A percentile compares a stretch with the other conserved stretches of the same genome.
Conservation (phyloP, 495 filamentous ascomycete genomes). For the Aspergillus carlsbadensis region DNA sequence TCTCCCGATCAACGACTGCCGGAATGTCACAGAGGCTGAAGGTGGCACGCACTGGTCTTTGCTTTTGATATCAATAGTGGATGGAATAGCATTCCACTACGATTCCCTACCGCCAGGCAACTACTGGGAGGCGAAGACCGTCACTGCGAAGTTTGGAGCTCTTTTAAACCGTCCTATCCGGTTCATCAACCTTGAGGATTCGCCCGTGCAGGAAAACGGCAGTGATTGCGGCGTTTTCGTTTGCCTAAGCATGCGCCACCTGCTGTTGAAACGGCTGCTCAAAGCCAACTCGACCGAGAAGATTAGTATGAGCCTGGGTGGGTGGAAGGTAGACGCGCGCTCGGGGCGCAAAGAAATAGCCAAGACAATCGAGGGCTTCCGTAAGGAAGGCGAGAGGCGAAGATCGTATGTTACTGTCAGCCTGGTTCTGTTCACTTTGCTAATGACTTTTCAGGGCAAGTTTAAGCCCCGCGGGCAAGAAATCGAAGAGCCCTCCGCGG, state of each 20-base stretch:
- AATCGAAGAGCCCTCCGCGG: slow-evolving; percentile 44
- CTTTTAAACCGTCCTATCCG: slow-evolving; percentile 64
- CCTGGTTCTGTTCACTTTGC: slow-evolving; percentile 5
- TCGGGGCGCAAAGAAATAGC: slow-evolving; percentile 84
- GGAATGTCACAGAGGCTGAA: slow-evolving; percentile 72
- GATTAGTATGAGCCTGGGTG: slow-evolving; percentile 89
- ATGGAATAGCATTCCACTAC: slow-evolving; percentile 94
- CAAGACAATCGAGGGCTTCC: slow-evolving; percentile 74
- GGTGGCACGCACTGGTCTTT: slow-evolving; percentile 95
- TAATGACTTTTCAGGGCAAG: background rate
- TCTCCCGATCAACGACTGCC: slow-evolving; percentile 90
- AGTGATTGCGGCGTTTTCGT: slow-evolving; percentile 97
- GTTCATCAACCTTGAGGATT: slow-evolving; percentile 77
- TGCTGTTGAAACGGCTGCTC: slow-evolving; percentile 81
- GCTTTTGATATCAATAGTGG: slow-evolving; percentile 82
- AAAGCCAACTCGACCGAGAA: slow-evolving; percentile 72
- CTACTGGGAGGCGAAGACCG: slow-evolving; percentile 64
- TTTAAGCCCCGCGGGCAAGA: slow-evolving; percentile 38
- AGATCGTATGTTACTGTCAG: slow-evolving; percentile 60
- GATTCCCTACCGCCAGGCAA: slow-evolving; percentile 84
- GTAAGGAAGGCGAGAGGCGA: slow-evolving; percentile 79
- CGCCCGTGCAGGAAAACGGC: slow-evolving; percentile 87
- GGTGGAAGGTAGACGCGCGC: slow-evolving; percentile 72
- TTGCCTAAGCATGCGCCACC: slow-evolving; percentile 85
- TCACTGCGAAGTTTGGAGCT: slow-evolving; percentile 57